These are phyloP conservation scores for Monosporascus sp. DNA, from an alignment of 2,329 filamentous ascomycete genomes.

Conservation along the genomic window DNA sequence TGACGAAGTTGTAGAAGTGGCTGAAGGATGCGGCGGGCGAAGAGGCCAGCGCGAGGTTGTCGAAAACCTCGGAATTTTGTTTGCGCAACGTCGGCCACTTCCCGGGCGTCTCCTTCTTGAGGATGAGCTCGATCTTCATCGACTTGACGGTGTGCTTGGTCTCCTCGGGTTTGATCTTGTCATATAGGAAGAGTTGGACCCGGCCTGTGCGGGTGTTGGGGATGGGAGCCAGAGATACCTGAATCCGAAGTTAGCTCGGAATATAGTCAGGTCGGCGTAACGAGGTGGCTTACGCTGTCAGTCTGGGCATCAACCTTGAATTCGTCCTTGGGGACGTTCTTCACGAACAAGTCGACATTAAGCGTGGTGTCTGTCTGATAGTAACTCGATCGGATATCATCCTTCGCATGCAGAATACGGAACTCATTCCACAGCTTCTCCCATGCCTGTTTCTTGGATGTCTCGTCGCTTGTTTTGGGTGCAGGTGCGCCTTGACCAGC, in stretches of 20 bases:
- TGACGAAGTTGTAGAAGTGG: conserved; percentile 15
- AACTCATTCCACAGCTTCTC: conserved; percentile 16
- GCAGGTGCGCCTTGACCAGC: neutral
- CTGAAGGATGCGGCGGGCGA: conserved; percentile 8
- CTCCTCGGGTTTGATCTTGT: conserved; percentile 52
- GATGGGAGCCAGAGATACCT: conserved; percentile 33
- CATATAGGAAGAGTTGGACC: conserved; percentile 60
- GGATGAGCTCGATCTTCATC: conserved; percentile 72
- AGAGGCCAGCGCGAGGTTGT: conserved; percentile 15
- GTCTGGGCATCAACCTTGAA: conserved; percentile 31
- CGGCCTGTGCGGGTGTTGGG: conserved; percentile 42
- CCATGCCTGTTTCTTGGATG: conserved; percentile 7
- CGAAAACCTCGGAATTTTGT: conserved; percentile 35
- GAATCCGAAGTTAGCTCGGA: neutral
- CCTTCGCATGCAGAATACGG: conserved; percentile 12
- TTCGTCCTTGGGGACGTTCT: conserved; percentile 34
- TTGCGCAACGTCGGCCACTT: conserved; percentile 58
- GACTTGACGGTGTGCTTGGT: conserved; percentile 63
- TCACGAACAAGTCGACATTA: conserved; percentile 34
- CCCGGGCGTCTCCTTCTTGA: conserved; percentile 61
- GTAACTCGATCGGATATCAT: conserved; percentile 33
- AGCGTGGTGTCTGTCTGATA: conserved; percentile 34
- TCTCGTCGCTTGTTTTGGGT: neutral
- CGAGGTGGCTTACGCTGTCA: conserved; percentile 9
- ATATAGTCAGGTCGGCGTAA: neutral